Evolutionary conservation across 2,329 filamentous ascomycete species (phyloP), one percentile per base, ranked within the genome.

Genomic region (Fusarium tupiense): DNA sequence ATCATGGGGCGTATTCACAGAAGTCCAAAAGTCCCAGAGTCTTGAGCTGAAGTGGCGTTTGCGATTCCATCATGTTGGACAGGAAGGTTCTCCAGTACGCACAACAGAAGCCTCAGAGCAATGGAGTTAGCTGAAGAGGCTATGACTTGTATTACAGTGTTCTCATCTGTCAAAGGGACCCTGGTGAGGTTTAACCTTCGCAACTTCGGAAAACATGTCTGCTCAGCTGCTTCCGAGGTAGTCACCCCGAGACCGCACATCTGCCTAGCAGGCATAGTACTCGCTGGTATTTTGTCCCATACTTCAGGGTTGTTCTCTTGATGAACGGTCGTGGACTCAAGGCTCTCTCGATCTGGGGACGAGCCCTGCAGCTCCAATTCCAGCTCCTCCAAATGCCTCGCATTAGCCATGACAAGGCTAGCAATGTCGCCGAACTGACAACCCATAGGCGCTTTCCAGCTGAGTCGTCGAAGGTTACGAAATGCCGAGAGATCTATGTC

Each of bases 401-500:
- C 33, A 37, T 69, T 69, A 1, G 2, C 5, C 14, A 24, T 35
- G 0, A 57, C 3, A 0, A 67, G 6, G 0, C 12, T 41, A 6
- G 67, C 17, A 5, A 52, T 57, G 0, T 52, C 8, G 0, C 26
- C 29, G 3, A 64, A 62, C 0, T 69, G 64, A 10, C 49, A 57
- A 6, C 17, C 50, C 64, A 69, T 69, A 0, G 67, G 57, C 6
- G 64, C 64, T 41, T 46, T 69, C 56, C 64, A 69, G 10, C 8
- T 57, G 0, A 69, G 14, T 4, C 29, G 17, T 20, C 44, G 57
- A 17, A 64, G 19, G 3, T 13, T 31, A 0, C 1, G 24, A 4
- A 69, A 64, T 0, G n/a, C 20, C 2, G 57, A 52, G 2, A 69
- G 17, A 5, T 69, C 9, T 14, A 57, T 10, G 3, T 69, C 64